phyloP scores from a whole-genome alignment of 257 asterid genomes.

The Salvia miltiorrhiza region DNA sequence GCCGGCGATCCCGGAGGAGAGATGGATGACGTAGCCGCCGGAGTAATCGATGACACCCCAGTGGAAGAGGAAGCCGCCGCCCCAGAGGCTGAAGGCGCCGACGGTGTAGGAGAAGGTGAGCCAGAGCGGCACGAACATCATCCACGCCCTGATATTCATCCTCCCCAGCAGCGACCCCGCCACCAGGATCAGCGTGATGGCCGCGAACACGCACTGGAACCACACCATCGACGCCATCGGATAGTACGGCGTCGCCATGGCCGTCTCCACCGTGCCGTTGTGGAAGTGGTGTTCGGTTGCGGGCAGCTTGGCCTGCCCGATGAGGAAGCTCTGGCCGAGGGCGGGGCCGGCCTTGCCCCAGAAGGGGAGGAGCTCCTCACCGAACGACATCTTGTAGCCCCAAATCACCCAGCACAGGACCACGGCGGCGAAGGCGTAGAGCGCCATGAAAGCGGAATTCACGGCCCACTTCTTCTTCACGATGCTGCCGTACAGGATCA shows the following conservation, averaged over 20 bases:
- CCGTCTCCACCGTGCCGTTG: conserved; percentile 44
- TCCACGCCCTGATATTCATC: conserved; percentile 67
- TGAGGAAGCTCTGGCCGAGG: conserved; percentile 42
- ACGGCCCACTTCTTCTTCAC: conserved; percentile 67
- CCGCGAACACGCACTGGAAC: conserved; percentile 67
- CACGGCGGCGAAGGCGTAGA: conserved; percentile 62
- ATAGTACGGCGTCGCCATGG: conserved; percentile 34
- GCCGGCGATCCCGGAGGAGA: conserved; percentile 67
- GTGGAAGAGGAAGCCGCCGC: conserved; percentile 58
- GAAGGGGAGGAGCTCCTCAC: conserved; percentile 51
- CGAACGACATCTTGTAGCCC: conserved; percentile 65
- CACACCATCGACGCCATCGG: conserved; percentile 69
- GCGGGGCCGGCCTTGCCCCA: conserved; percentile 67
- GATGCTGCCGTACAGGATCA: conserved; percentile 58
- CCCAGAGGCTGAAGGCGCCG: conserved; percentile 71
- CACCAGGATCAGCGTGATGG: conserved; percentile 37
- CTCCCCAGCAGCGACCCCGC: conserved; percentile 62
- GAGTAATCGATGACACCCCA: conserved; percentile 70
- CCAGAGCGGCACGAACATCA: conserved; percentile 73
- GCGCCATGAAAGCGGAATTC: conserved; percentile 66
- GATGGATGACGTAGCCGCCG: conserved; percentile 67
- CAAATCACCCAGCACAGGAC: conserved; percentile 56
- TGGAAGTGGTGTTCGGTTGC: conserved; percentile 34
- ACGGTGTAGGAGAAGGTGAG: conserved; percentile 56
- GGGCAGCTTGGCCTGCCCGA: conserved; percentile 46